Percentiles rank a stretch among this genome's conserved stretches.
phyloP scores from a whole-genome alignment of 345 rosid species.

The Cardamine chenopodiifolia region DNA sequence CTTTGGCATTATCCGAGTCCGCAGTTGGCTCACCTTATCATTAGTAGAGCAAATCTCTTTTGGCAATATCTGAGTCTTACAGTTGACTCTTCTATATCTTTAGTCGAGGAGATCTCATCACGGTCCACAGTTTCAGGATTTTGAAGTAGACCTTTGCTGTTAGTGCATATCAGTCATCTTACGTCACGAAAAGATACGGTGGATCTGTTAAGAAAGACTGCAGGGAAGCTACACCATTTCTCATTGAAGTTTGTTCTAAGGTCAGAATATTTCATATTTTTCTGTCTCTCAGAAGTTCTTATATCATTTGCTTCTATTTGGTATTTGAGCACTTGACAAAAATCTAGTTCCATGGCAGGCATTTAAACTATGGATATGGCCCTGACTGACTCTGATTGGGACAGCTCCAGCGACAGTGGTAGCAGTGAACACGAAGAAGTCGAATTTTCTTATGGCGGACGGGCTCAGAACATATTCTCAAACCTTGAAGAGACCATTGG shows the following conservation, averaged over 20 bases:
- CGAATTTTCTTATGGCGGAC: constrained; percentile 59
- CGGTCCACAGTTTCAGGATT: constrained; percentile 18
- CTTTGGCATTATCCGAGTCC: constrained; percentile 47
- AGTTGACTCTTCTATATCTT: constrained; percentile 35
- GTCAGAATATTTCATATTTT: constrained; percentile 29
- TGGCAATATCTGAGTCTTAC: constrained; percentile 47
- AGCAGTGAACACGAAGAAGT: constrained; percentile 76
- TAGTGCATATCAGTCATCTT: constrained; percentile 7
- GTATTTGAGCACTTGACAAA: constrained; percentile 23
- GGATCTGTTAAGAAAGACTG: constrained; percentile 12
- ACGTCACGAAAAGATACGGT: not conserved
- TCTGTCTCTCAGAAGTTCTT: not conserved
- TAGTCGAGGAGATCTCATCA: constrained; percentile 41
- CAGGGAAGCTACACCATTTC: constrained; percentile 11
- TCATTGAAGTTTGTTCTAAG: constrained; percentile 23
- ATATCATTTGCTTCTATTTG: constrained; percentile 22
- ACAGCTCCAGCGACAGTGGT: constrained; percentile 74
- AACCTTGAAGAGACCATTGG: constrained; percentile 81
- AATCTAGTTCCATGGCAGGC: constrained; percentile 40
- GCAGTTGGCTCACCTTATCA: constrained; percentile 43
- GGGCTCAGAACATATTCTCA: constrained; percentile 69
- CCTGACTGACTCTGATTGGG: constrained; percentile 83
- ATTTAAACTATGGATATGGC: constrained; percentile 60
- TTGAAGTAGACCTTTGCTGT: constrained; percentile 1
- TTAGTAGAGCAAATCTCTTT: constrained; percentile 55